Evolutionary conservation across 2,329 filamentous ascomycete species (phyloP).

Genomic region (Dactylellina leptospora): DNA sequence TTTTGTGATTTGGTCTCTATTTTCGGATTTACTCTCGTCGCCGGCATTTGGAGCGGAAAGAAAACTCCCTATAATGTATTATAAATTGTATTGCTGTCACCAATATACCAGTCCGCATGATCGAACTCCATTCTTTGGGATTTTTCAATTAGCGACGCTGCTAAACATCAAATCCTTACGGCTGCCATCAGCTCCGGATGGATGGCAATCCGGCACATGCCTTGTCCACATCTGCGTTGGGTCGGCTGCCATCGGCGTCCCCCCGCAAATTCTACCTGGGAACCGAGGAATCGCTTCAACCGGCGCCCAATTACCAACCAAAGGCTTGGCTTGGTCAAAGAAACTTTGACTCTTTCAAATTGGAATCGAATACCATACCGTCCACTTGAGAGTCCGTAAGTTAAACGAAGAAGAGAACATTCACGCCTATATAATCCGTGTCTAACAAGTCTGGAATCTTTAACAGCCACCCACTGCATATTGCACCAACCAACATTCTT

Average conservation of each 20-base stretch:
- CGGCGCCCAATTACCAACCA: not conserved
- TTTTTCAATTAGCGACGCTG: no score
- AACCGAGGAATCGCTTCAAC: slow-evolving; percentile 31
- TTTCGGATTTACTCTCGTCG: slow-evolving; percentile 6
- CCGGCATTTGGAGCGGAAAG: slow-evolving; percentile 39
- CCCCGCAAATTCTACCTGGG: slow-evolving; percentile 13
- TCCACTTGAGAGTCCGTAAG: no score
- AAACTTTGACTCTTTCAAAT: not conserved
- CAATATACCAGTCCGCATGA: not conserved
- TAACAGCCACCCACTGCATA: no score
- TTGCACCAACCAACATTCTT: no score
- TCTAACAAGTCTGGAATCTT: no score
- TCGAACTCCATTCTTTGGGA: no score
- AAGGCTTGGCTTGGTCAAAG: not conserved
- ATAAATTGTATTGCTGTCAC: slow-evolving; percentile 6
- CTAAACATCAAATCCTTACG: not conserved
- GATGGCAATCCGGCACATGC: not conserved
- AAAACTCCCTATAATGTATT: slow-evolving; percentile 36
- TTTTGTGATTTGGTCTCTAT: slow-evolving; percentile 35
- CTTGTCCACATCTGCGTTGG: slow-evolving; percentile 8
- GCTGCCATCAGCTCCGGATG: not conserved
- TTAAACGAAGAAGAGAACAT: no score
- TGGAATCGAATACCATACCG: no score
- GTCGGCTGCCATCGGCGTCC: slow-evolving; percentile 39
- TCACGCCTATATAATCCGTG: no score